Percentiles rank a stretch among this genome's conserved stretches.
Evolutionary conservation across 2,329 filamentous ascomycete species (phyloP).

Genomic region (Penicillium olsonii): DNA sequence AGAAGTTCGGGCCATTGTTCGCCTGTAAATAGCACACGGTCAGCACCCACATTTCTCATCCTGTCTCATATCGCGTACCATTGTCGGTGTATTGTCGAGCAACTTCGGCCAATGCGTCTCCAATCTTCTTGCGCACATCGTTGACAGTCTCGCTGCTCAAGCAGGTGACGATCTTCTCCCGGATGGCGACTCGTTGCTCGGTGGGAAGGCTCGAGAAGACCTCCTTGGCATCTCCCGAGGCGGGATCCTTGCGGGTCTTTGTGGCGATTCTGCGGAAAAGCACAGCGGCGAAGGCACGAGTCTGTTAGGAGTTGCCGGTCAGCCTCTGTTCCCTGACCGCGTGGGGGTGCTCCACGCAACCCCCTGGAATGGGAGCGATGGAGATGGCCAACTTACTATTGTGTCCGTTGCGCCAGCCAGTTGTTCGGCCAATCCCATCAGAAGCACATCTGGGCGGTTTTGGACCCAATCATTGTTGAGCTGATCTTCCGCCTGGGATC

Average conservation of each 20-base stretch:
- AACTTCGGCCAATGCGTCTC: constrained; percentile 94
- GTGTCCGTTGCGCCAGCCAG: constrained; percentile 75
- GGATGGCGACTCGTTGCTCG: constrained; percentile 75
- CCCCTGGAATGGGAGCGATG: constrained; percentile 7
- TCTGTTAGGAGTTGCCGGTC: constrained; percentile 52
- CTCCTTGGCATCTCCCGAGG: constrained; percentile 71
- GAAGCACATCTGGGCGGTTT: constrained; percentile 76
- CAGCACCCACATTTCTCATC: constrained; percentile 8
- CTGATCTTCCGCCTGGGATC: constrained; percentile 85
- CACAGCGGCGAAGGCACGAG: constrained; percentile 86
- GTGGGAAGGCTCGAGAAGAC: constrained; percentile 78
- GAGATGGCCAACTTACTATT: constrained; percentile 58
- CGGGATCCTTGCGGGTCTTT: constrained; percentile 75
- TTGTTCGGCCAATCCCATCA: constrained; percentile 95
- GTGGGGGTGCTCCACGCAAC: constrained; percentile 2
- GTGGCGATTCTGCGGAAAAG: constrained; percentile 92
- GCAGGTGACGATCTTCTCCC: constrained; percentile 78
- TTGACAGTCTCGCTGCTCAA: constrained; percentile 72
- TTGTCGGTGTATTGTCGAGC: constrained; percentile 93
- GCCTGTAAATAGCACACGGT: constrained; percentile 52
- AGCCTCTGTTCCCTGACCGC: constrained; percentile 1
- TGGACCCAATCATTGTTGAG: constrained; percentile 87
- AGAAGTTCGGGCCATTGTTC: constrained; percentile 90
- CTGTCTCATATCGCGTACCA: constrained; percentile 57
- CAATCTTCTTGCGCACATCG: constrained; percentile 87